Conservation (phyloP, 805 yeast genomes). For the Yamadazyma philogaea region DNA sequence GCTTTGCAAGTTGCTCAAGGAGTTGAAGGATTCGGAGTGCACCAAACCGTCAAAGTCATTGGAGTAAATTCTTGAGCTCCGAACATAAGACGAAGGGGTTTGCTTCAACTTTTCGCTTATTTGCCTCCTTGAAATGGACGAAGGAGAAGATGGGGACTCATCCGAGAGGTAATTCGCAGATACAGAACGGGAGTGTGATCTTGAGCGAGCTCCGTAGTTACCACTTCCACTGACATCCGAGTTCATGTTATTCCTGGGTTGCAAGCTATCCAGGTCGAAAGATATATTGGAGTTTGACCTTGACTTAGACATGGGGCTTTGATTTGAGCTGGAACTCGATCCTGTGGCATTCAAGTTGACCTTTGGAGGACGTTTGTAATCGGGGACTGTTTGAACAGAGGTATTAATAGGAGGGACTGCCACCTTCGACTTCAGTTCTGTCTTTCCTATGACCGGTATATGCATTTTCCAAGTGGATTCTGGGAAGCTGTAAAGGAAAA, state of each 20-base stretch:
- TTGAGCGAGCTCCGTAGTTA: conserved; percentile 4
- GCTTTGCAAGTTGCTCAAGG: conserved; percentile 5
- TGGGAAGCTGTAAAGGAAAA: not conserved
- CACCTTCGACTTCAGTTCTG: not conserved
- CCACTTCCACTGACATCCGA: not conserved
- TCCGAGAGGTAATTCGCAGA: conserved; percentile 2
- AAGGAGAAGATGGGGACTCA: conserved; percentile 12
- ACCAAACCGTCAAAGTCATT: conserved; percentile 12
- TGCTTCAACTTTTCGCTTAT: conserved; percentile 29
- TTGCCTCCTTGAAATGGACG: conserved; percentile 17
- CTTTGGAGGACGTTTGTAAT: conserved; percentile 9
- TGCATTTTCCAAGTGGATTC: conserved; percentile 2
- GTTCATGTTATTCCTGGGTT: not conserved
- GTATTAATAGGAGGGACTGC: conserved; percentile 5
- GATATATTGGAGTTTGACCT: conserved; percentile 7
- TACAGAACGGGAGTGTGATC: conserved; percentile 8
- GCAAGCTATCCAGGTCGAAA: not conserved
- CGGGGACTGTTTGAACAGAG: not conserved
- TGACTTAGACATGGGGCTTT: conserved; percentile 7
- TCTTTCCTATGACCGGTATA: conserved; percentile 5
- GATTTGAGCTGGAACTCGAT: conserved; percentile 6
- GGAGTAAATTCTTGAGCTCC: conserved; percentile 29
- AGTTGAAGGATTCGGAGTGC: conserved; percentile 9
- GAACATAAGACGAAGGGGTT: conserved; percentile 34
- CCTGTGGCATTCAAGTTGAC: conserved; percentile 6